Evolutionary conservation across 306 rosid genomes (phyloP).

Genomic region (Carpinus fangiana): DNA sequence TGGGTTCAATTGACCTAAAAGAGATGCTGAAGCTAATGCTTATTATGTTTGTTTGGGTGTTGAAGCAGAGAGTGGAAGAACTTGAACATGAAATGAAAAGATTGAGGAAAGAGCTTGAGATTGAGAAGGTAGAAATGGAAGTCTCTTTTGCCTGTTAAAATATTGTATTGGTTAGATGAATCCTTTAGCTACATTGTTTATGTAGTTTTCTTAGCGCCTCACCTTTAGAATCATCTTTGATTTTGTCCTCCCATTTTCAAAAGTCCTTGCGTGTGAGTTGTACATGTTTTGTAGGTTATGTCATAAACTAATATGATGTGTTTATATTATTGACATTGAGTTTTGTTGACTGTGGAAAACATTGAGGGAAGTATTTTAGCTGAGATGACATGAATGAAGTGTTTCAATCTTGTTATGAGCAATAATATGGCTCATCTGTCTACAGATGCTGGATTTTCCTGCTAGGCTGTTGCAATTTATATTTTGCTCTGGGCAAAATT

Average conservation of each 20-base stretch:
- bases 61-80: slow-evolving; percentile 75
- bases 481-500: no score
- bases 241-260: slow-evolving; percentile 17
- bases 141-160: slow-evolving; percentile 17
- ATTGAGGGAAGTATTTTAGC: not conserved
- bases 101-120: slow-evolving; percentile 75
- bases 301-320: not conserved
- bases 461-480: not conserved
- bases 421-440: not conserved
- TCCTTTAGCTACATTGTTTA: not conserved
- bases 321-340: not conserved
- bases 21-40: slow-evolving; percentile 22
- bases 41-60: slow-evolving; percentile 22
- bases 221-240: not conserved
- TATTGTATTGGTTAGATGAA: not conserved
- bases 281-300: not conserved
- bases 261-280: slow-evolving; percentile 13
- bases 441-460: not conserved
- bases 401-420: not conserved
- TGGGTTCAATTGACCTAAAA: slow-evolving; percentile 28
- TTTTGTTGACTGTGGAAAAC: not conserved
- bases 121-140: slow-evolving; percentile 79
- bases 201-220: slow-evolving; percentile 3
- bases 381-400: not conserved
- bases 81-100: slow-evolving; percentile 65